Percentiles rank a stretch among this genome's conserved stretches.
Conservation (phyloP, 1,284 basidiomycete genomes). For the Apiotrichum siamense region DNA sequence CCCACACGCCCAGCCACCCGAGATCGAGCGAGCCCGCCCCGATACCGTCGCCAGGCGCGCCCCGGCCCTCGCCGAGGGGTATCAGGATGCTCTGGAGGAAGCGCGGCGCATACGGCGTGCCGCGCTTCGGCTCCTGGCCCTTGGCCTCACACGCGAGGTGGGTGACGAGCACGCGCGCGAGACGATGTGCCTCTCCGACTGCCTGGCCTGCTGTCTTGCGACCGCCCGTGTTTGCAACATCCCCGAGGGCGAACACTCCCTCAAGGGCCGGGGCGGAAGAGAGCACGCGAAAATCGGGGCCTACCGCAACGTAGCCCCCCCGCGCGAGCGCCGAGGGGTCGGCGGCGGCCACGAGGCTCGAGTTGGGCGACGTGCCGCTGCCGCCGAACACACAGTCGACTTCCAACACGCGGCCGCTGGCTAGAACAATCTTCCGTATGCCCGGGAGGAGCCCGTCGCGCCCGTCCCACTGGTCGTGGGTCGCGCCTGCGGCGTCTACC, state of each 20-base stretch:
- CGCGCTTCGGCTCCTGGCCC: background rate
- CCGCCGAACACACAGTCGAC: conserved; percentile 48
- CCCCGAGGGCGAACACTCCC: conserved; percentile 36
- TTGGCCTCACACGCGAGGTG: background rate
- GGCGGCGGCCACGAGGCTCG: conserved; percentile 10
- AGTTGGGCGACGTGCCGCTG: conserved; percentile 45
- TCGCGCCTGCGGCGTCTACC: conserved; percentile 29
- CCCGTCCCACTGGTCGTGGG: no score
- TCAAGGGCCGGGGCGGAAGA: conserved; percentile 10
- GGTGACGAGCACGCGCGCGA: background rate
- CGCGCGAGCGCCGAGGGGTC: conserved; percentile 40
- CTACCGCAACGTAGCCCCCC: conserved; percentile 36
- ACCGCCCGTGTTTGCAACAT: conserved; percentile 16
- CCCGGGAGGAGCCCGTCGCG: no score
- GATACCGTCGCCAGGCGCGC: no score
- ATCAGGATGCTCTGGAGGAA: background rate
- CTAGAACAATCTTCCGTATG: no score
- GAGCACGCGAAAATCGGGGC: conserved; percentile 32
- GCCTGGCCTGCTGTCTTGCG: conserved; percentile 10
- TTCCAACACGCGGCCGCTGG: conserved; percentile 34
- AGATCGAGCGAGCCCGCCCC: conserved; percentile 4
- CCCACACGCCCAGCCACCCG: conserved; percentile 4
- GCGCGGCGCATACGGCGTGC: background rate
- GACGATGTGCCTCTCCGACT: background rate
- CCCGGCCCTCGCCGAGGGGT: conserved; percentile 9